Evolutionary conservation across 768 basidiomycete species (phyloP).

Genomic region (Tylopilus subfusipes): DNA sequence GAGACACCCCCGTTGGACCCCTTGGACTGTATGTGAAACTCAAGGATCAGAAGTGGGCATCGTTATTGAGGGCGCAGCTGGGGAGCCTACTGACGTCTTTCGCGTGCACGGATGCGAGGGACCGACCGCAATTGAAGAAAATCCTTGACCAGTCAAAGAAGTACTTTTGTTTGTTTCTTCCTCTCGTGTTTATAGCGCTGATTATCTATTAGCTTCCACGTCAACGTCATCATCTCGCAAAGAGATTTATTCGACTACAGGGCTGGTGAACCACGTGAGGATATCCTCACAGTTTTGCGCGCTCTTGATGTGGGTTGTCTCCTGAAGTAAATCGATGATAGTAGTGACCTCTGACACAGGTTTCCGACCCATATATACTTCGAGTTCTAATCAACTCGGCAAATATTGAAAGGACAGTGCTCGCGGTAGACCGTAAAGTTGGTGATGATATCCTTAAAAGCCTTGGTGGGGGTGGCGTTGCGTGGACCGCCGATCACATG

Average conservation of each 20-base stretch:
- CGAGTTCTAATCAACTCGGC: slow-evolving; percentile 77
- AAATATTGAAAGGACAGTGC: slow-evolving; percentile 66
- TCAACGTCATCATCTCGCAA: slow-evolving; percentile 58
- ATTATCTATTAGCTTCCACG: slow-evolving; percentile 39
- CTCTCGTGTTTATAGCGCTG: slow-evolving; percentile 1
- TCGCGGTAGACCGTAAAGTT: slow-evolving; percentile 60
- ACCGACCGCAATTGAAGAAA: slow-evolving; percentile 52
- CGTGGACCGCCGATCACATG: slow-evolving; percentile 63
- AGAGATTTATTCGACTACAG: slow-evolving; percentile 81
- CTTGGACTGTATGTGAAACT: slow-evolving; percentile 77
- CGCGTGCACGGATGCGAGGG: slow-evolving; percentile 68
- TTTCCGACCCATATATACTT: slow-evolving; percentile 68
- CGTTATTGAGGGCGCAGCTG: slow-evolving; percentile 62
- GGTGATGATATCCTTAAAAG: slow-evolving; percentile 52
- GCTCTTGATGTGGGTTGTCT: slow-evolving; percentile 62
- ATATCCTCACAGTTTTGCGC: slow-evolving; percentile 73
- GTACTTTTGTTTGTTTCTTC: slow-evolving; percentile 42
- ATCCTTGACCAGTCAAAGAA: slow-evolving; percentile 58
- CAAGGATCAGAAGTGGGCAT: slow-evolving; percentile 63
- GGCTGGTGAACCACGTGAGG: slow-evolving; percentile 61
- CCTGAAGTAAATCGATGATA: background rate
- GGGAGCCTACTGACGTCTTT: slow-evolving; percentile 59
- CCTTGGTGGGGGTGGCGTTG: slow-evolving; percentile 49
- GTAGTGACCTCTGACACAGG: slow-evolving; percentile 39
- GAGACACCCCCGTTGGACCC: slow-evolving; percentile 70